These are phyloP conservation scores for Shiraia sp. DNA, from an alignment of 2,329 filamentous ascomycete species.

Conservation along the genomic window DNA sequence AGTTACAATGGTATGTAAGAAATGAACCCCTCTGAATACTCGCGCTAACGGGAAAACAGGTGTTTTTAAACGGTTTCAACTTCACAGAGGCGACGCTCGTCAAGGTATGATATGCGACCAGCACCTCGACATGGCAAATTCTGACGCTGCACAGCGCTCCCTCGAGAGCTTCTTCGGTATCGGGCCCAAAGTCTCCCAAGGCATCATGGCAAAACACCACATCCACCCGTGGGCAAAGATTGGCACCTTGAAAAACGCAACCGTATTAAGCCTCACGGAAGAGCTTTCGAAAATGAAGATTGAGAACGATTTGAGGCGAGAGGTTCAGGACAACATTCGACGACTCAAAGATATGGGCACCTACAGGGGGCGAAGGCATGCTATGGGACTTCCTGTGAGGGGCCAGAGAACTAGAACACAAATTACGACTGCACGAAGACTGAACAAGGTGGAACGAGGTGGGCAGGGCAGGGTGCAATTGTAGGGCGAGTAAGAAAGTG, in stretches of 20 bases:
- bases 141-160: slow-evolving; percentile 58
- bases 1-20: slow-evolving; percentile 29
- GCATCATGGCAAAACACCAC: slow-evolving; percentile 84
- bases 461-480: slow-evolving; percentile 37
- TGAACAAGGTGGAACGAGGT: slow-evolving; percentile 63
- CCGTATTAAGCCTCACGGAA: slow-evolving; percentile 78
- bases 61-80: slow-evolving; percentile 84
- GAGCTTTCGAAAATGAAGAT: slow-evolving; percentile 91
- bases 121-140: slow-evolving; percentile 30
- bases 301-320: slow-evolving; percentile 80
- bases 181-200: slow-evolving; percentile 54
- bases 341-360: slow-evolving; percentile 87
- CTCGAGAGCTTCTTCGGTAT: slow-evolving; percentile 57
- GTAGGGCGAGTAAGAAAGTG: slow-evolving; percentile 16
- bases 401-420: slow-evolving; percentile 86
- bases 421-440: slow-evolving; percentile 62
- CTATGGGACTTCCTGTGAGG: slow-evolving; percentile 87
- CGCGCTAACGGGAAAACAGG: slow-evolving; percentile 53
- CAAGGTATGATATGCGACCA: slow-evolving; percentile 61
- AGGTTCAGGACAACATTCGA: slow-evolving; percentile 82
- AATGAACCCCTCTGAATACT: slow-evolving; percentile 1
- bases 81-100: slow-evolving; percentile 84
- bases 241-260: slow-evolving; percentile 73
- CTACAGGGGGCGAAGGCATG: slow-evolving; percentile 87
- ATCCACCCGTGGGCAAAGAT: slow-evolving; percentile 85